Evolutionary conservation across 2,329 filamentous ascomycete species (phyloP).

Genomic region (Colletotrichum nymphaeae): DNA sequence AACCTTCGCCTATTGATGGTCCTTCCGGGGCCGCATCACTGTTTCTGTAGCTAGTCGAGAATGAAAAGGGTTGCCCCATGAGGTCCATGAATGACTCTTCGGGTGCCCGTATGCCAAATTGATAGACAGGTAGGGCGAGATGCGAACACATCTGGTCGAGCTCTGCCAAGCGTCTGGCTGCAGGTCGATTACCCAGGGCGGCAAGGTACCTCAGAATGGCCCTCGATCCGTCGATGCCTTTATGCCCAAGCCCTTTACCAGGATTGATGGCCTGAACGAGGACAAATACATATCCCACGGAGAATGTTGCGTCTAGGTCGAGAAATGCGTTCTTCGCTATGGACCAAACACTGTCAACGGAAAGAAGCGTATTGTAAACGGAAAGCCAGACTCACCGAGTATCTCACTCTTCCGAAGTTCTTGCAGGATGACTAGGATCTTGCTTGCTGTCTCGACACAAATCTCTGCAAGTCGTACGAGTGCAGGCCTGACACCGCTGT

Average conservation of each 20-base stretch:
- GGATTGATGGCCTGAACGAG: slow-evolving; percentile 31
- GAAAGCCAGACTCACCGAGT: background rate
- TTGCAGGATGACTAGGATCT: slow-evolving; percentile 22
- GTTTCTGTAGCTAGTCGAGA: background rate
- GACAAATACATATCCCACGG: slow-evolving; percentile 27
- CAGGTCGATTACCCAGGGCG: slow-evolving; percentile 22
- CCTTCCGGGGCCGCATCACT: background rate
- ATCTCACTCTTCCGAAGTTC: slow-evolving; percentile 21
- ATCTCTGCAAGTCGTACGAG: slow-evolving; percentile 20
- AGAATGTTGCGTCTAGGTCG: slow-evolving; percentile 27
- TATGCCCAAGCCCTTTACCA: slow-evolving; percentile 7
- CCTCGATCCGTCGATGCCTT: slow-evolving; percentile 16
- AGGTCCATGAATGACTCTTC: background rate
- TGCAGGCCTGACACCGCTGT: slow-evolving; percentile 11
- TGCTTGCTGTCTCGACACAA: slow-evolving; percentile 28
- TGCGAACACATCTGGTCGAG: slow-evolving; percentile 33
- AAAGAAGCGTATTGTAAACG: no score
- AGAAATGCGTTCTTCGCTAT: slow-evolving; percentile 27
- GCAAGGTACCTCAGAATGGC: slow-evolving; percentile 21
- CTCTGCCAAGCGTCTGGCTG: slow-evolving; percentile 16
- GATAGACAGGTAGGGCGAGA: slow-evolving; percentile 1
- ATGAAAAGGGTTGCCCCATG: background rate
- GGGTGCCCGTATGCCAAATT: background rate
- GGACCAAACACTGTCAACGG: background rate
- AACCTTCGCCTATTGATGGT: no score